Percentiles rank a stretch among this genome's conserved stretches.
phyloP scores from a whole-genome alignment of 768 basidiomycete species.

The Tulasnella sp. region DNA sequence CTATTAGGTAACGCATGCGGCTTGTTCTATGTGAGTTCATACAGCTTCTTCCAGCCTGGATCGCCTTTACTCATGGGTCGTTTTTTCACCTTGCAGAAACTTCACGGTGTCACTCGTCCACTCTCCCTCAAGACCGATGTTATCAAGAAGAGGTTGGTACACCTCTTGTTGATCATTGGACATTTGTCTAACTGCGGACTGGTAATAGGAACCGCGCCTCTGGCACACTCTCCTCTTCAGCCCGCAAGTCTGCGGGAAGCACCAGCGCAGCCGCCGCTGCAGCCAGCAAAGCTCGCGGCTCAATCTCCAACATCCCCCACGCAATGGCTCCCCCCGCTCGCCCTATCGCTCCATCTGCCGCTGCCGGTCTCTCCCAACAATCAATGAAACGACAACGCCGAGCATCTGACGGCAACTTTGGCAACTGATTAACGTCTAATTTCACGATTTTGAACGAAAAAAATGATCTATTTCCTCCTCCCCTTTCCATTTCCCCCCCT shows the following conservation, averaged over 20 bases:
- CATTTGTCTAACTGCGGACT: neutral
- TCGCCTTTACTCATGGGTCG: neutral
- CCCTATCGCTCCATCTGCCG: neutral
- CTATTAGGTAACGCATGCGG: slow-evolving; percentile 80
- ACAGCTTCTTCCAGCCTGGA: neutral
- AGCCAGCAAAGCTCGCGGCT: slow-evolving; percentile 10
- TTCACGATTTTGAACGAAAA: slow-evolving; percentile 5
- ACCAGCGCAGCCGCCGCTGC: slow-evolving; percentile 12
- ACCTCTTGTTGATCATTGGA: neutral
- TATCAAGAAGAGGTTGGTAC: slow-evolving; percentile 83
- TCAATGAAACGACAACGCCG: slow-evolving; percentile 26
- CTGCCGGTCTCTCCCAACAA: neutral
- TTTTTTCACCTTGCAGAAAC: slow-evolving; percentile 54
- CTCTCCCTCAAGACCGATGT: slow-evolving; percentile 94
- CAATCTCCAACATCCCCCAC: neutral
- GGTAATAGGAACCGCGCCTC: slow-evolving; percentile 18
- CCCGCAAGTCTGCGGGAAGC: slow-evolving; percentile 20
- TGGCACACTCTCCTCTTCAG: slow-evolving; percentile 5
- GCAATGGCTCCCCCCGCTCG: neutral
- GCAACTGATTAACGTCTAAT: neutral
- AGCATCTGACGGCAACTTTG: slow-evolving; percentile 20
- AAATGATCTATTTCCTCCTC: slow-evolving; percentile 2
- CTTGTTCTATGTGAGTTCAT: slow-evolving; percentile 74
- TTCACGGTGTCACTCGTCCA: slow-evolving; percentile 92
- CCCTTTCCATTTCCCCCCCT: too few species aligned